These are phyloP conservation scores for Phaffomyces antillensis DNA, from an alignment of 805 yeast species.

Conservation along the genomic window DNA sequence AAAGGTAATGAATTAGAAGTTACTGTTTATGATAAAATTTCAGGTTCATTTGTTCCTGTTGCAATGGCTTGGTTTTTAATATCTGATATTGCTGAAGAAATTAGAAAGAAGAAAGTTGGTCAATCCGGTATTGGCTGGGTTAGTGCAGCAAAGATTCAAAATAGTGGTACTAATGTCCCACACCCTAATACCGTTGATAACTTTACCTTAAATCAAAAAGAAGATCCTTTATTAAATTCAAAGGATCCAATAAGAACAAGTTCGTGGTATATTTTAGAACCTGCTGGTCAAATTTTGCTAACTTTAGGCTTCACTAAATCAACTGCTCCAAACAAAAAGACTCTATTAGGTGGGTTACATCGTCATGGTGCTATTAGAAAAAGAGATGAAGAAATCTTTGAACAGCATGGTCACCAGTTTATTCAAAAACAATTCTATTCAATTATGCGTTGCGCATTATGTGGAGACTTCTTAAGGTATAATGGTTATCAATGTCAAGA, in stretches of 20 bases:
- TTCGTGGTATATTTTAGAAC: conserved; percentile 89
- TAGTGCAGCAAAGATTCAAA: conserved; percentile 54
- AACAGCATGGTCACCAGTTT: conserved; percentile 95
- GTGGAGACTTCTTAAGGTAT: conserved; percentile 90
- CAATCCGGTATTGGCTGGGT: conserved; percentile 86
- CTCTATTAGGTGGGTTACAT: conserved; percentile 56
- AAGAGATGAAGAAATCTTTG: conserved; percentile 80
- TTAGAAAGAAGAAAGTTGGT: conserved; percentile 82
- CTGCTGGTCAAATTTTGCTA: conserved; percentile 83
- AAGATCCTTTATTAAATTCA: conserved; percentile 8
- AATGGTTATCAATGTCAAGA: conserved; percentile 85
- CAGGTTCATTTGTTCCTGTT: conserved; percentile 68
- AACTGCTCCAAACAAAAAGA: conserved; percentile 37
- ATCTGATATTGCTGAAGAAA: conserved; percentile 89
- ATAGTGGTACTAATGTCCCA: conserved; percentile 11
- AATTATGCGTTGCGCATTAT: conserved; percentile 94
- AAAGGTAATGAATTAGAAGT: conserved; percentile 90
- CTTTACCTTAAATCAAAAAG: conserved; percentile 15
- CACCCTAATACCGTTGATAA: conserved; percentile 17
- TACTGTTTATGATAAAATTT: conserved; percentile 74
- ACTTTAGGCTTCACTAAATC: conserved; percentile 76
- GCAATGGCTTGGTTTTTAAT: conserved; percentile 88
- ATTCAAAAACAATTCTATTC: conserved; percentile 92
- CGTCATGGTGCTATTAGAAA: conserved; percentile 98
- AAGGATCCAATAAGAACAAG: conserved; percentile 41